Evolutionary conservation across 192 early-diverging fungal species (phyloP).

Genomic region (Pilobolus umbonatus): DNA sequence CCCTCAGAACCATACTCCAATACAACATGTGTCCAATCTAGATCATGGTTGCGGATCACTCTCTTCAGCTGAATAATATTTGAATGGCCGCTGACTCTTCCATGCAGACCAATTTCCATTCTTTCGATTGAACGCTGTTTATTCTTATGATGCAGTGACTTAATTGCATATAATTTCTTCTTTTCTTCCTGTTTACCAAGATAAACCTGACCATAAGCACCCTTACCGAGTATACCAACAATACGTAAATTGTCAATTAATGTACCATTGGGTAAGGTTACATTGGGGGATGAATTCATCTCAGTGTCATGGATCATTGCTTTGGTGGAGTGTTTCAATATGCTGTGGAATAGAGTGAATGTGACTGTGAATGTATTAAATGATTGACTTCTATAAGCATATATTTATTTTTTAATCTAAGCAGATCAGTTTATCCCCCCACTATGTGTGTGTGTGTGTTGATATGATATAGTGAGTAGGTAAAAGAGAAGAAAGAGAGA

Average conservation of each 20-base stretch:
- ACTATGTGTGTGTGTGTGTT: no score
- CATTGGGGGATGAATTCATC: no score
- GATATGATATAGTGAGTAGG: no score
- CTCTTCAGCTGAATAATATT: conserved; percentile 62
- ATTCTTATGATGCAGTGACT: conserved; percentile 57
- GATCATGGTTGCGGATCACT: conserved; percentile 60
- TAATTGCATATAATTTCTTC: conserved; percentile 59
- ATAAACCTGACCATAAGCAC: conserved; percentile 75
- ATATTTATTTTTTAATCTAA: background rate
- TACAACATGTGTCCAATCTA: conserved; percentile 51
- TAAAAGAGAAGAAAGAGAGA: no score
- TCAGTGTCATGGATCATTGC: no score
- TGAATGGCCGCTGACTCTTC: conserved; percentile 57
- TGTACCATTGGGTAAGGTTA: conserved; percentile 9
- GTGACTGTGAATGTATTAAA: no score
- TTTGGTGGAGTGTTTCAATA: no score
- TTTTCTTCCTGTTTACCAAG: conserved; percentile 55
- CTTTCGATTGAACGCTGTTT: conserved; percentile 58
- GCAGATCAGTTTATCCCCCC: background rate
- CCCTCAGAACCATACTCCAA: conserved; percentile 83
- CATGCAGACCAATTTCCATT: conserved; percentile 65
- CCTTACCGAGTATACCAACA: conserved; percentile 48
- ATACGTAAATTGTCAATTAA: conserved; percentile 11
- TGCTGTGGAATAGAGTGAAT: no score
- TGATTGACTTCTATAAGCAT: no score